These are phyloP conservation scores for Linnemannia elongata DNA, from an alignment of 192 early-diverging fungal genomes.

Conservation along the genomic window DNA sequence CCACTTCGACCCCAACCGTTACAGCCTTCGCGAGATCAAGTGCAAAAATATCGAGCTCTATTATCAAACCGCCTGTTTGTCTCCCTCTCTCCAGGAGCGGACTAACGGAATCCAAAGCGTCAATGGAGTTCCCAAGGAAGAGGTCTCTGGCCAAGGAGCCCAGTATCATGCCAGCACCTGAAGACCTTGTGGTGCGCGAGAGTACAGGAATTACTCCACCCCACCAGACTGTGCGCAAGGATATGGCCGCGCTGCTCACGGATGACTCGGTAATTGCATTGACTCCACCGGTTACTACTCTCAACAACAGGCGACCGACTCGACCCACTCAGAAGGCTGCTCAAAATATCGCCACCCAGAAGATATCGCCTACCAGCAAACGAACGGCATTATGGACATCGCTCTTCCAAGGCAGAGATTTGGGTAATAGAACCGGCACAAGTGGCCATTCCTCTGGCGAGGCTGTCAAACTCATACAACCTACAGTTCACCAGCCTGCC, in stretches of 20 bases:
- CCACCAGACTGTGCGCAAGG: not conserved
- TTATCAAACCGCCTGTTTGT: constrained; percentile 6
- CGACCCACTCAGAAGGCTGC: not conserved
- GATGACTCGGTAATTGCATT: not conserved
- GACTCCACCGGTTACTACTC: not conserved
- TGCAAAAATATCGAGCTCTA: not conserved
- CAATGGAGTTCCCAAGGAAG: not conserved
- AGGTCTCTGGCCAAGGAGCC: not conserved
- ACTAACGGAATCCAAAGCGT: not conserved
- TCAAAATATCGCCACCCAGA: not conserved
- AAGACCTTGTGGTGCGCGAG: constrained; percentile 9
- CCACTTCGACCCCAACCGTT: not conserved
- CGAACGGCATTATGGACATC: not conserved
- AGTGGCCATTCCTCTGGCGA: not conserved
- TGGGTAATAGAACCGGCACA: not conserved
- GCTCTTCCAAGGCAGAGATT: not conserved
- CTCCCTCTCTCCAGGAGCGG: not conserved
- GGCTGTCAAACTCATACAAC: not conserved
- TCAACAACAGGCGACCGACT: not conserved
- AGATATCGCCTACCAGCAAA: not conserved
- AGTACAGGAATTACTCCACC: not conserved
- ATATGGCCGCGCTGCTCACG: not conserved
- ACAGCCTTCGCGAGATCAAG: not conserved
- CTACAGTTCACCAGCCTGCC: not conserved
- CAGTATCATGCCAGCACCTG: constrained; percentile 4